Evolutionary conservation across 2,329 filamentous ascomycete species (phyloP).

Genomic region (Paraphaeosphaeria minitans): DNA sequence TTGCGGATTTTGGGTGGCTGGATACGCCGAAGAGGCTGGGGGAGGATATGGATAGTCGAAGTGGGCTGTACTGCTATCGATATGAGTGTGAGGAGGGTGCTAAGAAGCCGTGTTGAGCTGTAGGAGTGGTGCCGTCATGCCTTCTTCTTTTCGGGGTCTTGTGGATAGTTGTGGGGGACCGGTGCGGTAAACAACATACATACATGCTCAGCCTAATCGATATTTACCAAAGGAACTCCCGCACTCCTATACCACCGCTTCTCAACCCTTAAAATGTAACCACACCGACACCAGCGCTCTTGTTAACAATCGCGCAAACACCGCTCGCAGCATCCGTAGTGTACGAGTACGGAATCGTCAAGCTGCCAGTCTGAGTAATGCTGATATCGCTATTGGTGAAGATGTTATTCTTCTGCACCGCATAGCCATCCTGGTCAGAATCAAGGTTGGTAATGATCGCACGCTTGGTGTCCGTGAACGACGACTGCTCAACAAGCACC

Average conservation of each 20-base stretch:
- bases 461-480: constrained; percentile 62
- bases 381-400: constrained; percentile 47
- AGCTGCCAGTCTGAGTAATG: constrained; percentile 59
- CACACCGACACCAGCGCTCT: constrained; percentile 39
- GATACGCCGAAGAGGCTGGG: neutral
- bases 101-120: no score
- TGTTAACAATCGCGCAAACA: constrained; percentile 33
- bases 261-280: constrained; percentile 31
- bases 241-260: neutral
- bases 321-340: constrained; percentile 35
- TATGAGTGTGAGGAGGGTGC: constrained; percentile 1
- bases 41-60: neutral
- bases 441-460: constrained; percentile 64
- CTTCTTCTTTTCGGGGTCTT: neutral
- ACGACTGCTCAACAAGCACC: constrained; percentile 52
- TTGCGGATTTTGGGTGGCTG: constrained; percentile 1
- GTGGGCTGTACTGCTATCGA: neutral
- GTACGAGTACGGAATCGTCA: constrained; percentile 60
- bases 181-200: neutral
- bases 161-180: no score
- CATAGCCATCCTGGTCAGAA: constrained; percentile 58
- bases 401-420: constrained; percentile 54
- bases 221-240: neutral
- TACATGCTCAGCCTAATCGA: neutral
- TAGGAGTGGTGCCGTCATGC: neutral